Evolutionary conservation across 2,329 filamentous ascomycete genomes (phyloP).

Genomic region (Colletotrichum musae): DNA sequence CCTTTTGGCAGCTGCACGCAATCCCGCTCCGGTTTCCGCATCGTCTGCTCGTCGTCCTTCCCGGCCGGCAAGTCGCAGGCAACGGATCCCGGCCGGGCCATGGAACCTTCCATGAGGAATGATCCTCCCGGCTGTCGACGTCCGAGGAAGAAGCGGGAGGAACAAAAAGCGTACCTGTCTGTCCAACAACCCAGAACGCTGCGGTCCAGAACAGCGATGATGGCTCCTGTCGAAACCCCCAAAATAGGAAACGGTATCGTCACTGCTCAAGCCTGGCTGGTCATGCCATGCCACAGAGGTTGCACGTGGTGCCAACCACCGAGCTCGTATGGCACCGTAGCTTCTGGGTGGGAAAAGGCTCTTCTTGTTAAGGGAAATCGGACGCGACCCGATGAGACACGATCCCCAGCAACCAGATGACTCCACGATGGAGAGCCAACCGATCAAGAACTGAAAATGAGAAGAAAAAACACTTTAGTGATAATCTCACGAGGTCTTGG

Average conservation of each 20-base stretch:
- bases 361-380: conserved; percentile 5
- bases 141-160: conserved; percentile 27
- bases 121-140: background rate
- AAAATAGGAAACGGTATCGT: conserved; percentile 17
- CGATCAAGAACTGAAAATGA: background rate
- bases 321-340: background rate
- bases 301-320: background rate
- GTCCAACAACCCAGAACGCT: conserved; percentile 1
- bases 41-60: background rate
- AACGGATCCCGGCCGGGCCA: conserved; percentile 32
- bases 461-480: background rate
- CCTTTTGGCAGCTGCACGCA: conserved; percentile 41
- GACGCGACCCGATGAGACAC: conserved; percentile 1
- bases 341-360: background rate
- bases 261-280: background rate
- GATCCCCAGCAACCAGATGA: conserved; percentile 9
- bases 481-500: conserved; percentile 13
- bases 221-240: conserved; percentile 13
- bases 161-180: conserved; percentile 1
- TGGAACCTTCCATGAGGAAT: conserved; percentile 25
- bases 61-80: conserved; percentile 29
- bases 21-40: conserved; percentile 35
- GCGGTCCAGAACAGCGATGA: conserved; percentile 8
- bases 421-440: conserved; percentile 3
- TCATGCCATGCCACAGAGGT: conserved; percentile 9